These are phyloP conservation scores for Candida boidinii DNA, from an alignment of 805 yeast genomes.

Conservation along the genomic window DNA sequence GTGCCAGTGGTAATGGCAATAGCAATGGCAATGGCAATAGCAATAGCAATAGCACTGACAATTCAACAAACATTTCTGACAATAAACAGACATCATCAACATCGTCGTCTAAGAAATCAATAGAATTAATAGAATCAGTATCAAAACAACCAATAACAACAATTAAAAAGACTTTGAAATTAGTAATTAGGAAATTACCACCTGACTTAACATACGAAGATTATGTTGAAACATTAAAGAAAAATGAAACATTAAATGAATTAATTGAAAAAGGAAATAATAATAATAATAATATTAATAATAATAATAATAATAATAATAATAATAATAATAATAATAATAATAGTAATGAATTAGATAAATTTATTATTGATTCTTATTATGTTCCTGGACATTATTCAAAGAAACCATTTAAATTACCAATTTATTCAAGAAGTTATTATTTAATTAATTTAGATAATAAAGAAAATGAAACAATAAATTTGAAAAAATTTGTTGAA, in stretches of 20 bases:
- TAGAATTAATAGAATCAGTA: too few relatives aligned
- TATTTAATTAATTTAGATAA: too few relatives aligned
- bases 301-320: too few relatives aligned
- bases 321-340: too few relatives aligned
- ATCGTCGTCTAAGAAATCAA: background rate
- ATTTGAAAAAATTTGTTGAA: too few relatives aligned
- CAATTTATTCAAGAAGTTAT: constrained; percentile 34
- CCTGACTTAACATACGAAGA: constrained; percentile 25
- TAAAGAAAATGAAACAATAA: too few relatives aligned
- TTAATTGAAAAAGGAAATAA: background rate
- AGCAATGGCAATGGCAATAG: too few relatives aligned
- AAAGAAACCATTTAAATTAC: constrained; percentile 27
- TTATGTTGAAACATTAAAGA: constrained; percentile 18
- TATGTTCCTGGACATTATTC: constrained; percentile 34
- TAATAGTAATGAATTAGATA: background rate
- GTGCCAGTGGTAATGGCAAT: too few relatives aligned
- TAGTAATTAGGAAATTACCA: constrained; percentile 35
- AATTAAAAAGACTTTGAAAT: constrained; percentile 16
- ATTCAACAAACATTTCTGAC: too few relatives aligned
- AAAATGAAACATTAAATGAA: constrained; percentile 1
- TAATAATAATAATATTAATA: background rate
- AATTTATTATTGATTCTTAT: constrained; percentile 16
- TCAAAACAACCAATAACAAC: too few relatives aligned
- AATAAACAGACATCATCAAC: background rate
- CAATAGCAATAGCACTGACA: too few relatives aligned